A percentile compares a stretch with the other conserved stretches of the same genome.
Conservation (phyloP, 2,329 filamentous ascomycete genomes). For the Endocalyx cinctus region DNA sequence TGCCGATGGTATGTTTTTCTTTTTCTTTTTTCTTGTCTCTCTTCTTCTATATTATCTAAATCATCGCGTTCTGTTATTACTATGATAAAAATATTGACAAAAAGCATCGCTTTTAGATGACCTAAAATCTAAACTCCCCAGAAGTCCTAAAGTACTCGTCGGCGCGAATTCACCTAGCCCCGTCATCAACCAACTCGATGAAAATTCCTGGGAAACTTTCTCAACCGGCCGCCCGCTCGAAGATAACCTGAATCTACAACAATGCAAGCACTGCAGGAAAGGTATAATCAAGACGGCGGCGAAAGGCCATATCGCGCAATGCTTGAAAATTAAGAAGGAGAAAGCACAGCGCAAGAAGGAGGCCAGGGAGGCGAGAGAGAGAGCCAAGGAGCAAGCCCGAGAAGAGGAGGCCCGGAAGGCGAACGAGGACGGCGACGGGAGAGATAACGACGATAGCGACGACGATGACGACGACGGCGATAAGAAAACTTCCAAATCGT, state of each 20-base stretch:
- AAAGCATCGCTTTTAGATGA: constrained; percentile 35
- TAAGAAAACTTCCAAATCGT: constrained; percentile 34
- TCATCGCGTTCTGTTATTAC: background rate
- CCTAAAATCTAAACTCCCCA: constrained; percentile 47
- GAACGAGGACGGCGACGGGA: constrained; percentile 38
- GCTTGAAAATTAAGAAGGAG: constrained; percentile 78
- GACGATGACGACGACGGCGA: constrained; percentile 45
- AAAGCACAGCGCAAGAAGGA: constrained; percentile 75
- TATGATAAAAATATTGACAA: background rate
- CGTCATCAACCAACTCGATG: constrained; percentile 66
- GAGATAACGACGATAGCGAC: constrained; percentile 40
- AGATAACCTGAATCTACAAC: constrained; percentile 71
- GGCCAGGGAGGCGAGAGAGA: constrained; percentile 64
- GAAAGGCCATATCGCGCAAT: constrained; percentile 76
- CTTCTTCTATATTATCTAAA: background rate
- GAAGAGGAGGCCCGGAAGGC: constrained; percentile 51
- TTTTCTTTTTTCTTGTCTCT: background rate
- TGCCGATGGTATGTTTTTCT: constrained; percentile 48
- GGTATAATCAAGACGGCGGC: constrained; percentile 72
- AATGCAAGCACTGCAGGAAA: constrained; percentile 94
- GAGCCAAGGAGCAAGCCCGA: constrained; percentile 57
- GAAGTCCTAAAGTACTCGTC: constrained; percentile 33
- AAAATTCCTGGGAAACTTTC: constrained; percentile 73
- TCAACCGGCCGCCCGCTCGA: constrained; percentile 75
- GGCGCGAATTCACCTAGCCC: constrained; percentile 46